Base-by-base conservation (phyloP, 768 basidiomycete species). In the Boletus vermiculosoides region DNA sequence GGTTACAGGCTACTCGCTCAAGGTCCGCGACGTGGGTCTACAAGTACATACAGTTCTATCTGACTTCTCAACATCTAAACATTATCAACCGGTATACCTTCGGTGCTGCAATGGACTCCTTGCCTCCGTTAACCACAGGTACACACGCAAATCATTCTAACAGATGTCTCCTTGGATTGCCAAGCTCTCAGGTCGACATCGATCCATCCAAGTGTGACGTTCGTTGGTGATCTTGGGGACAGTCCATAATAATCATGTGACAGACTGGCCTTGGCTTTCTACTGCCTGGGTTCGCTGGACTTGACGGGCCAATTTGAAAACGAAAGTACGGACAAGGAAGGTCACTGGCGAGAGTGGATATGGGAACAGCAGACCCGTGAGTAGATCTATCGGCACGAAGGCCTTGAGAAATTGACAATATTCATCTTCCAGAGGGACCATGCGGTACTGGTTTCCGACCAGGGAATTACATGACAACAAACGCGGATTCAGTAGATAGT, bases 231-330 rank as follows among this genome's bases (percentile, higher is more conserved):
- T 63, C 34, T 61, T 49, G 31, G 18, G 52, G 46, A 49, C 61
- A 58, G 55, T 34, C 46, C 44, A 49, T 62, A 30, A 61, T 52
- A 33, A 58, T 50, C 37, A 49, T 57, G 20, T 45, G 22, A 54
- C 61, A 97, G 95, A 66, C 76, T 96, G 66, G 92, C 91, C 5
- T 68, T 97, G 48, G 86, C 80, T 18, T 98, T 94, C 76, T 99
- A 98, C 70, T 93, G 90, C 63, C 75, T 98, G 20, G 88, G 93
- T 0, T 80, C 84, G 0, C 75, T 99, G 36, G 95, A 98, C 65
- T 73, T 98, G 31, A 78, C 94, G 11, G 84, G 80, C 3, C 67
- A 78, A 6, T 69, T 79, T 28, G 64, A 72, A 9, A 44, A 47
- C 37, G 60, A 61, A 5, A 82, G 81, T 60, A 79, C 78, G 1